Evolutionary conservation across 2,329 filamentous ascomycete genomes (phyloP), one percentile per base, ranked within the genome.

Genomic region (Aspergillus latus): DNA sequence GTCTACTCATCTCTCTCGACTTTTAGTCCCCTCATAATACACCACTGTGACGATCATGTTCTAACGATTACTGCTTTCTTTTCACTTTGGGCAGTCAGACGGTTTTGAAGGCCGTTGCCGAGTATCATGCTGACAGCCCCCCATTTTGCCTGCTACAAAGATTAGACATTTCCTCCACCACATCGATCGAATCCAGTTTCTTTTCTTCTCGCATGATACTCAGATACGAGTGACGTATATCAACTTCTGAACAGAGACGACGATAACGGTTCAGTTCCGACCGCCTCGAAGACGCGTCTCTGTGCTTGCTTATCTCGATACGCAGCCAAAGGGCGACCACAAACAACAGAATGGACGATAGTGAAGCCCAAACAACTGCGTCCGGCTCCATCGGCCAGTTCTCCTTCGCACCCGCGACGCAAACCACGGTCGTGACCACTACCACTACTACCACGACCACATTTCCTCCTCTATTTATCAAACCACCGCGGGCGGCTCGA

Each of bases 381-480:
- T 66, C 66, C 39, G 65, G 67, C 59, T 80, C 82, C 46, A 72
- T 87, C 55, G 84, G 80, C 44, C 83, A 84, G 66, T 80, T 87
- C 57, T 84, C 82, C 2, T 84, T 85, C 64, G 83, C 82, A 55
- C 84, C 84, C 30, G 81, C 84, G 13, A 87, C 84, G 10, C 82
- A 84, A 66, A 86, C 84, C 9, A 87, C 84, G 0, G 81, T 86
- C 9, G 85, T 96, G 60, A 96, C 92, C 1, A 97, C 93, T 0
- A 97, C 92, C 0, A 97, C 92, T 0, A 96, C 91, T 0, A 95
- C 92, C 1, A 90, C 87, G 72, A 81, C 90, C 74, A 74, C 80
- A 13, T 95, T 94, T 63, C 92, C 93, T 46, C 91, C 91, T n/a
- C 80, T 97, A 57, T 80, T 90, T 54, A 85, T 96, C 63, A 86